A percentile compares a stretch with the other conserved stretches of the same genome.
Conservation (phyloP, 2,329 filamentous ascomycete species). For the Colletotrichum salicis region DNA sequence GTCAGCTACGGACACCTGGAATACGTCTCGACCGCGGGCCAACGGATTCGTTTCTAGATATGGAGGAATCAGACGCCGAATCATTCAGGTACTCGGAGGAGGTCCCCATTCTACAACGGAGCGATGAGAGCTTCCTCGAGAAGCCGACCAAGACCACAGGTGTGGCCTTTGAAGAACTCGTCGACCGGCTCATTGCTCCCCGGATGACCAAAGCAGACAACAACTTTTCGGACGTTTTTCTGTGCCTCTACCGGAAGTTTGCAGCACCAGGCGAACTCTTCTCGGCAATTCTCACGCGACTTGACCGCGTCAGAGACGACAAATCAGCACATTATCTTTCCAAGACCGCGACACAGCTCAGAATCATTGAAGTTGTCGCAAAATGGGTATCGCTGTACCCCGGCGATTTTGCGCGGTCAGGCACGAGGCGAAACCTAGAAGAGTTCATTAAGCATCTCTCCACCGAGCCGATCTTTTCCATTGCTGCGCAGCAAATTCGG, state of each 20-base stretch:
- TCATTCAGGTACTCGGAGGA: constrained; percentile 74
- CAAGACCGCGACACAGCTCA: constrained; percentile 82
- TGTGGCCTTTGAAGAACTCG: constrained; percentile 75
- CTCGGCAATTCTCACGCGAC: constrained; percentile 78
- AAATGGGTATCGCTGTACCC: constrained; percentile 93
- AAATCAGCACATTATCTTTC: constrained; percentile 76
- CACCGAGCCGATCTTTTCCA: constrained; percentile 81
- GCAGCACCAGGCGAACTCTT: constrained; percentile 83
- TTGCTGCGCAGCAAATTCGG: constrained; percentile 86
- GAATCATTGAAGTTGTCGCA: constrained; percentile 84
- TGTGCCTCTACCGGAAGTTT: constrained; percentile 95
- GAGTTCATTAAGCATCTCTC: constrained; percentile 82
- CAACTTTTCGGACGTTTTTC: constrained; percentile 88
- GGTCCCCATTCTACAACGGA: constrained; percentile 73
- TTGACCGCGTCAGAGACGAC: constrained; percentile 77
- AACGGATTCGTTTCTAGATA: constrained; percentile 69
- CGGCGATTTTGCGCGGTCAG: constrained; percentile 87
- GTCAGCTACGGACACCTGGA: constrained; percentile 62
- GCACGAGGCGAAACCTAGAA: constrained; percentile 76
- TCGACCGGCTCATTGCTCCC: constrained; percentile 85
- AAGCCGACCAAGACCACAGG: constrained; percentile 63
- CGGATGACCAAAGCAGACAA: constrained; percentile 87
- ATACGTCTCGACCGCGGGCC: constrained; percentile 61
- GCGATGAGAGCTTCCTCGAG: constrained; percentile 70
- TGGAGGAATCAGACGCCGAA: constrained; percentile 77